Evolutionary conservation across 2,329 filamentous ascomycete species (phyloP).

Genomic region (Neopestalotiopsis clavispora): DNA sequence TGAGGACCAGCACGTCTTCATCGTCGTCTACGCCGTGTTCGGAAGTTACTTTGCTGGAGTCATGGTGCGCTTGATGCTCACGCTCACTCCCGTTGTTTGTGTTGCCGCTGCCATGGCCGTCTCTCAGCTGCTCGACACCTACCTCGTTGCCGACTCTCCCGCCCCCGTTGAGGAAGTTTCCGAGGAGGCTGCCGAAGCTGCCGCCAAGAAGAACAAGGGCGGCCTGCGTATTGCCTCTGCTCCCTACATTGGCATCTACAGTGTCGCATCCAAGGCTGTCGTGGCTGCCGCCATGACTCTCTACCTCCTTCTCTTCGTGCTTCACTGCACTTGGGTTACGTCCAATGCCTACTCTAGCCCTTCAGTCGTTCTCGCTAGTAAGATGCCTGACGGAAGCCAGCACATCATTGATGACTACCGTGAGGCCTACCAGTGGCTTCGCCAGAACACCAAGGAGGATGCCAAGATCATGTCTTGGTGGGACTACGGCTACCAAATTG

Average conservation of each 20-base stretch:
- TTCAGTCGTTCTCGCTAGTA: constrained; percentile 92
- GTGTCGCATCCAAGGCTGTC: constrained; percentile 76
- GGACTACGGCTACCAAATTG: constrained; percentile 99
- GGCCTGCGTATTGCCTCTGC: constrained; percentile 73
- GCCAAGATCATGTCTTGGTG: constrained; percentile 99
- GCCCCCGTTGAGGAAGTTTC: constrained; percentile 49
- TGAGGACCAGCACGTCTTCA: constrained; percentile 94
- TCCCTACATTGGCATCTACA: constrained; percentile 85
- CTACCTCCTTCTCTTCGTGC: constrained; percentile 91
- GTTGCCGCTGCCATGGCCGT: constrained; percentile 88
- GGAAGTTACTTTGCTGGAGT: constrained; percentile 98
- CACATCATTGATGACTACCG: constrained; percentile 99
- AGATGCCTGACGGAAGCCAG: constrained; percentile 90
- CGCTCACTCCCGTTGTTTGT: constrained; percentile 93
- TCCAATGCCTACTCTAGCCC: constrained; percentile 99
- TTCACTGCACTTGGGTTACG: constrained; percentile 99
- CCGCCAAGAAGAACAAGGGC: constrained; percentile 57
- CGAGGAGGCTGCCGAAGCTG: constrained; percentile 53
- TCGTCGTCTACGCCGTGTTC: constrained; percentile 96
- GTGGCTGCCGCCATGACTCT: constrained; percentile 74
- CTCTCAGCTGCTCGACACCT: constrained; percentile 88
- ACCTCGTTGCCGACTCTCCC: constrained; percentile 72
- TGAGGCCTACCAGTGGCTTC: constrained; percentile 99
- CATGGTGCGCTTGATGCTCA: constrained; percentile 99
- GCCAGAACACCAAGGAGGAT: constrained; percentile 92